These are phyloP conservation scores for Botrytis deweyae DNA, from an alignment of 2,329 filamentous ascomycete species.

Conservation along the genomic window DNA sequence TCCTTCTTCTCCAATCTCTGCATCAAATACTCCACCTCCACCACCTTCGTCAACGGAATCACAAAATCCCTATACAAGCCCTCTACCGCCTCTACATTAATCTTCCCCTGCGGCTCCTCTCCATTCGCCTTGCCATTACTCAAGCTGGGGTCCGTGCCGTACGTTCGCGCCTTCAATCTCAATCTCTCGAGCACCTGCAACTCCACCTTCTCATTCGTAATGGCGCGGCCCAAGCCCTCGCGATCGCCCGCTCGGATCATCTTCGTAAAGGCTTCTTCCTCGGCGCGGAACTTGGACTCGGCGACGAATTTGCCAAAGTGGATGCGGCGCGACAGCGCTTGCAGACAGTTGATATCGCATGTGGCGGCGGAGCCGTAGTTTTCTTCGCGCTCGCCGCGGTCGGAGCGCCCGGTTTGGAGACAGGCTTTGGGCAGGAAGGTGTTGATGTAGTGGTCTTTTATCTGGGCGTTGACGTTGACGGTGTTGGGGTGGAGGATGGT, in stretches of 20 bases:
- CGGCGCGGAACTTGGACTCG: constrained; percentile 87
- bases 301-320: constrained; percentile 99
- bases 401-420: constrained; percentile 70
- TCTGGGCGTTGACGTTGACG: constrained; percentile 85
- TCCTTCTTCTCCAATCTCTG: constrained; percentile 64
- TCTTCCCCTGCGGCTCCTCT: constrained; percentile 66
- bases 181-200: constrained; percentile 86
- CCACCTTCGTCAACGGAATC: constrained; percentile 95
- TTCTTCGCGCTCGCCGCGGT: constrained; percentile 82
- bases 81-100: constrained; percentile 88
- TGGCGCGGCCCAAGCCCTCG: constrained; percentile 80
- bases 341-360: constrained; percentile 84
- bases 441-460: constrained; percentile 82
- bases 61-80: constrained; percentile 89
- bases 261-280: constrained; percentile 75
- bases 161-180: constrained; percentile 85
- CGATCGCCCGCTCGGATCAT: constrained; percentile 81
- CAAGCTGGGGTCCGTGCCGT: constrained; percentile 82
- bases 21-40: constrained; percentile 98
- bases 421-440: constrained; percentile 83
- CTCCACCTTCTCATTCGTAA: constrained; percentile 88
- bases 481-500: constrained; percentile 82
- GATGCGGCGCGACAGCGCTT: constrained; percentile 85
- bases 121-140: constrained; percentile 32
- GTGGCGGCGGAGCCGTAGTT: constrained; percentile 94